Base-by-base conservation (phyloP, 2,329 filamentous ascomycete genomes). In the Pseudocercospora fijiensis region DNA sequence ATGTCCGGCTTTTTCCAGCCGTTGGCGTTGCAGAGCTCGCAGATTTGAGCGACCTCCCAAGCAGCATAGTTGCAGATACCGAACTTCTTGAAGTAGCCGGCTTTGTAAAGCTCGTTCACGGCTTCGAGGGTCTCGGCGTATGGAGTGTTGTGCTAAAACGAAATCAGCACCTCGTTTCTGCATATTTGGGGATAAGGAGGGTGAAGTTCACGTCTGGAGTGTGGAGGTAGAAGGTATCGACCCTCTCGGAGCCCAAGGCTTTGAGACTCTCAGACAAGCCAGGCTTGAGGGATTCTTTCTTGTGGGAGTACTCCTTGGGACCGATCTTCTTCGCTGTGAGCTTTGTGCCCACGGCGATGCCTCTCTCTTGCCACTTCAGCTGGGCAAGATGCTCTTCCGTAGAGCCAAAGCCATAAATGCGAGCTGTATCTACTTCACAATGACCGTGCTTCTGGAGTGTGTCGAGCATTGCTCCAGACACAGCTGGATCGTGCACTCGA, bases 191-290 rank as follows among this genome's bases (percentile, higher is more conserved):
- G 30, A 37, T 8, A 37, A 47, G 18, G 18, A 13, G 43, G 22
- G 11, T 18, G 11, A 20, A 24, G 28, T 24, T 53, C 16, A 53
- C 49, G 26, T 53, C 49, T 27, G 49, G 49, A 30, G 49, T 53
- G 27, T 57, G 60, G n/a, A 92, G 81, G 73, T 92, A 91, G 74
- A 88, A 88, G 63, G 90, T 89, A 76, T 94, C 91, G 8, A 94
- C 85, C 63, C 81, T 84, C 65, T 92, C 84, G 0, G 89, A 87
- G 9, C 85, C 85, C 56, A 95, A 78, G 73, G 92, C 89, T 73
- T 84, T 85, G 71, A 94, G 74, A 65, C 87, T 90, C 33, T 78
- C 84, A 73, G 89, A 85, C 4, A 92, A 80, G 7, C 85, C 85
- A 70, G 84, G 83, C 1, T 82, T 77, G 13, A 93, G 41, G 16